Conservation (phyloP, 2,329 filamentous ascomycete genomes). For the Fusarium subglutinans region DNA sequence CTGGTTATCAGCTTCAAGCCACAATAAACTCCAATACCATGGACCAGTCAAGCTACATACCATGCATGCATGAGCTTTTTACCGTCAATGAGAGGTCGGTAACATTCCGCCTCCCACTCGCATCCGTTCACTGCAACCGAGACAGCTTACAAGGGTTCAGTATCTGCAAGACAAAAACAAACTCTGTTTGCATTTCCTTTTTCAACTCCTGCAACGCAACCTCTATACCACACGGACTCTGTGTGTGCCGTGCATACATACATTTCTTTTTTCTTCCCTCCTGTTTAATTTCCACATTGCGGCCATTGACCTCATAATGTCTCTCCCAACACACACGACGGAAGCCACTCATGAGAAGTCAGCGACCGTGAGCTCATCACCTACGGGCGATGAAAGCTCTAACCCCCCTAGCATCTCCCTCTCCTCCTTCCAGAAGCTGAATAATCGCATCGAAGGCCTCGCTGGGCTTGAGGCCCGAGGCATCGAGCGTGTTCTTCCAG, state of each 20-base stretch:
- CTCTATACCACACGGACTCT: slow-evolving; percentile 2
- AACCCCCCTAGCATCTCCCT: background rate
- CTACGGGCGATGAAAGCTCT: slow-evolving; percentile 5
- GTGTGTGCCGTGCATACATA: slow-evolving; percentile 2
- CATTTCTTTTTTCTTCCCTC: background rate
- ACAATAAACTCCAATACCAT: slow-evolving; percentile 1
- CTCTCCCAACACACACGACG: slow-evolving; percentile 2
- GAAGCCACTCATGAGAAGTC: slow-evolving; percentile 31
- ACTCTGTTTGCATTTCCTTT: slow-evolving; percentile 12
- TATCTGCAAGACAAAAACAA: slow-evolving; percentile 17
- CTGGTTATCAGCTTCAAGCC: slow-evolving; percentile 1
- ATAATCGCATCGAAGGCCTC: slow-evolving; percentile 38
- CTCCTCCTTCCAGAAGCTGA: slow-evolving; percentile 24
- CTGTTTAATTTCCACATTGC: background rate
- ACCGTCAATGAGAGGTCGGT: background rate
- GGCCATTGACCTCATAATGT: background rate
- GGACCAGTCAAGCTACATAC: background rate
- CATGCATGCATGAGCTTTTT: slow-evolving; percentile 5
- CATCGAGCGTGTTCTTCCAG: slow-evolving; percentile 50
- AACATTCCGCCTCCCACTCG: background rate
- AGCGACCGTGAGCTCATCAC: slow-evolving; percentile 12
- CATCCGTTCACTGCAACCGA: background rate
- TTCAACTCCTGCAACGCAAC: background rate
- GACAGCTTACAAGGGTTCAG: background rate
- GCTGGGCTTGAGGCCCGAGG: slow-evolving; percentile 53